These are phyloP conservation scores for Glycine tomentella DNA, from an alignment of 306 rosid species.

Conservation along the genomic window DNA sequence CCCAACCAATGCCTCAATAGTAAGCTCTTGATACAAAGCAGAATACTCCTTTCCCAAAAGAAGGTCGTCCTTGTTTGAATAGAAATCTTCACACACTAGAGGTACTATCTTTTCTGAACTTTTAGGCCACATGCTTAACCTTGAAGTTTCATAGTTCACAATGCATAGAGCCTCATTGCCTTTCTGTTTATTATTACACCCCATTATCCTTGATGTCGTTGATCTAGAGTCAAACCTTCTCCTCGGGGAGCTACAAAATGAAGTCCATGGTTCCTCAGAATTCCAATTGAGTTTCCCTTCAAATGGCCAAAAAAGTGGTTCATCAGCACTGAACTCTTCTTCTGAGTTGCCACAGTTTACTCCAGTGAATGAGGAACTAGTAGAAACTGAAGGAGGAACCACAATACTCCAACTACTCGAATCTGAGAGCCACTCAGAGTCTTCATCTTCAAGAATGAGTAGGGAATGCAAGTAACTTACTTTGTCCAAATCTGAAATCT, in stretches of 20 bases:
- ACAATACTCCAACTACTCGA: conserved; percentile 12
- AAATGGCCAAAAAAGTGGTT: conserved; percentile 71
- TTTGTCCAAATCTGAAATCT: conserved; percentile 37
- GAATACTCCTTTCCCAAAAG: conserved; percentile 39
- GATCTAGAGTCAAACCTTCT: no score
- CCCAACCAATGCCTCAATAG: conserved; percentile 66
- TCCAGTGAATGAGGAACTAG: no score
- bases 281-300: conserved; percentile 49
- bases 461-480: conserved; percentile 47
- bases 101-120: conserved; percentile 33
- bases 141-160: no score
- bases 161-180: no score
- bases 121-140: conserved; percentile 36
- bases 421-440: conserved; percentile 41
- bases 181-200: no score
- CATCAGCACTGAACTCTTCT: conserved; percentile 43
- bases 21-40: conserved; percentile 40
- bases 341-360: background rate
- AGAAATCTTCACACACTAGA: conserved; percentile 11
- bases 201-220: no score
- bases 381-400: no score
- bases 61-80: conserved; percentile 20
- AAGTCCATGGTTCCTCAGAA: conserved; percentile 1
- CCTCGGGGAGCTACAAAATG: no score
- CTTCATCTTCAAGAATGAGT: conserved; percentile 52